Percentiles rank a stretch among this genome's conserved stretches.
phyloP scores from a whole-genome alignment of 208 protist species.

The Trypanosoma boissoni region DNA sequence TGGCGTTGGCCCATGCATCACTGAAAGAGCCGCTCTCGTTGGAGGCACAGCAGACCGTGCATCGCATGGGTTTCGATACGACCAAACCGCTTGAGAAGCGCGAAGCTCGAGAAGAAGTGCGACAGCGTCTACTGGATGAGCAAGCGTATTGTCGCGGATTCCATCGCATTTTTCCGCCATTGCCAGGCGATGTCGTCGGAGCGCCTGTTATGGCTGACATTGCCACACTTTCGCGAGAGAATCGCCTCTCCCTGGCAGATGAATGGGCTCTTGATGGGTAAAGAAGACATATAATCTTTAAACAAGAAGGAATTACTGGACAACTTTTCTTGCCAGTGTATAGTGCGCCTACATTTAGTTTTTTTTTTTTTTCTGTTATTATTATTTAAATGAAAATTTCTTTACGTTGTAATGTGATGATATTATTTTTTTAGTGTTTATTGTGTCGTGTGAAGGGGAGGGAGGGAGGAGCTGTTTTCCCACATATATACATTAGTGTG shows the following conservation, averaged over 20 bases:
- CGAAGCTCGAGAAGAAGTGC: conserved; percentile 46
- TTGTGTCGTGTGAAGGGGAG: background rate
- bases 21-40: conserved; percentile 11
- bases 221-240: background rate
- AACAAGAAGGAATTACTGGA: too few species aligned
- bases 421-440: conserved; percentile 13
- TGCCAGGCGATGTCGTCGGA: conserved; percentile 3
- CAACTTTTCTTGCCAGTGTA: too few species aligned
- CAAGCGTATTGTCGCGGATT: conserved; percentile 68
- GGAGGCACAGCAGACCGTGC: conserved; percentile 11
- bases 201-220: conserved; percentile 18
- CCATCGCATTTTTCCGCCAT: conserved; percentile 74
- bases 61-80: conserved; percentile 1
- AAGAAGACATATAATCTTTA: conserved; percentile 1
- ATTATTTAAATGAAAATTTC: too few species aligned
- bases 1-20: conserved; percentile 17
- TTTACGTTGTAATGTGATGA: too few species aligned
- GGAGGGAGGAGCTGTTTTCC: background rate
- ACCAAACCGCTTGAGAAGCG: conserved; percentile 1
- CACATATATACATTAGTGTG: background rate
- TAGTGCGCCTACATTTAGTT: too few species aligned
- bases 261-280: conserved; percentile 29
- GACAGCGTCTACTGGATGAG: conserved; percentile 59
- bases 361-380: background rate
- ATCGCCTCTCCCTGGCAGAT: conserved; percentile 25